Percentiles rank a stretch among this genome's conserved stretches.
These are phyloP conservation scores for Agrocybe pediades DNA, from an alignment of 768 basidiomycete species.

Conservation along the genomic window DNA sequence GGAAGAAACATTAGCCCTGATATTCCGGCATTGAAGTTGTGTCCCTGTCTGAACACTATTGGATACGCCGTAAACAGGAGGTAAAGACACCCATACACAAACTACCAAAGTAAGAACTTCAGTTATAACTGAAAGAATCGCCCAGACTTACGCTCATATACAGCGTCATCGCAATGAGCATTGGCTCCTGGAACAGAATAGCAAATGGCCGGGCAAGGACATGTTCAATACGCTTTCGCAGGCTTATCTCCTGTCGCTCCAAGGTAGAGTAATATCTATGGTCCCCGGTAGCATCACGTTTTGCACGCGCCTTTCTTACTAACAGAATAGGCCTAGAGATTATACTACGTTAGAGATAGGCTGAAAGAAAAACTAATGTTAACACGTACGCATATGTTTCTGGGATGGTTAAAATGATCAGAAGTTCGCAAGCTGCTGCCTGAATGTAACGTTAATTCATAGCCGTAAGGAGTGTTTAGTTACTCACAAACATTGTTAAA, in stretches of 20 bases:
- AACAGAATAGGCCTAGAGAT: conserved; percentile 53
- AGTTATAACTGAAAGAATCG: conserved; percentile 1
- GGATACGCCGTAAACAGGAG: conserved; percentile 65
- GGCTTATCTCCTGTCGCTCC: conserved; percentile 40
- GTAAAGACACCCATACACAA: conserved; percentile 65
- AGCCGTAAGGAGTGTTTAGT: not conserved
- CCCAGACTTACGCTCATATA: conserved; percentile 56
- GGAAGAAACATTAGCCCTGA: conserved; percentile 65
- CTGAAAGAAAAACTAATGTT: not conserved
- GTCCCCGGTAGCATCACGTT: conserved; percentile 56
- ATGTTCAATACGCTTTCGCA: conserved; percentile 42
- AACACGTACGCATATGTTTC: conserved; percentile 64
- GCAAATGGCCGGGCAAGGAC: conserved; percentile 61
- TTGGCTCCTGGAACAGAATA: conserved; percentile 65
- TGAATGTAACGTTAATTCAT: conserved; percentile 16
- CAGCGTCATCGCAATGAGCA: conserved; percentile 60
- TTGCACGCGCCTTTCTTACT: conserved; percentile 47
- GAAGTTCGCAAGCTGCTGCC: conserved; percentile 49
- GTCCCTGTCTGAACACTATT: conserved; percentile 53
- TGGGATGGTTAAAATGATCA: conserved; percentile 57
- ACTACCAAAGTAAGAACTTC: conserved; percentile 30
- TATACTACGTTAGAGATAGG: not conserved
- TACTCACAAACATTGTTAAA: conserved; percentile 54
- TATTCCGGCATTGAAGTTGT: conserved; percentile 53
- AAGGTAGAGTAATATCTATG: conserved; percentile 51